phyloP scores from a whole-genome alignment of 73 alveolate genomes.

The Breviolum minutum region DNA sequence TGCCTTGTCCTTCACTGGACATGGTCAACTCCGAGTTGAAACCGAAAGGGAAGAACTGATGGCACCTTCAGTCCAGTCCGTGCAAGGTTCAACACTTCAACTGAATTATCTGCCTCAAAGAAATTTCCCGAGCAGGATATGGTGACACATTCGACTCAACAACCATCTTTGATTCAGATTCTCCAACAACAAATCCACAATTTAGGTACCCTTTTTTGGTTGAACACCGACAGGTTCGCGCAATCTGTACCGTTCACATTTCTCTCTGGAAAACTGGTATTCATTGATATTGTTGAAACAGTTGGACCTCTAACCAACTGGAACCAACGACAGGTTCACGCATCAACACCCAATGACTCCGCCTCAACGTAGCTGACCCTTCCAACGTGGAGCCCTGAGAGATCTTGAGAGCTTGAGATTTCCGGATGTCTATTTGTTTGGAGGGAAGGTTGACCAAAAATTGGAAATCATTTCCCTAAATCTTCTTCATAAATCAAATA shows the following conservation, averaged over 20 bases:
- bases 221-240: not conserved
- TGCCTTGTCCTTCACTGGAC: conserved; percentile 74
- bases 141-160: no score
- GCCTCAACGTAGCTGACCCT: conserved; percentile 15
- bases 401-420: not conserved
- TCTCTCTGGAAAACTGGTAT: not conserved
- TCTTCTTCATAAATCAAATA: no score
- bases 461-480: no score
- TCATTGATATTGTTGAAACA: not conserved
- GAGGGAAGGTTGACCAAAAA: no score
- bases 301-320: not conserved
- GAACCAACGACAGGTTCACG: not conserved
- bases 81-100: not conserved
- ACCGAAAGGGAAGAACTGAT: conserved; percentile 87
- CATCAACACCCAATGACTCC: not conserved
- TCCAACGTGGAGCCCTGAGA: conserved; percentile 18
- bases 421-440: not conserved
- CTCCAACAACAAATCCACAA: no score
- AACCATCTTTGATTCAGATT: no score
- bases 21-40: conserved; percentile 81
- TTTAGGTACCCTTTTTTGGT: not conserved
- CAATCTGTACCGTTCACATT: not conserved
- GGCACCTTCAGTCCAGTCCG: conserved; percentile 38
- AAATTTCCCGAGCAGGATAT: not conserved
- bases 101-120: not conserved